phyloP scores from a whole-genome alignment of 2,329 filamentous ascomycete species.

The Sphaerulina vaccinii region DNA sequence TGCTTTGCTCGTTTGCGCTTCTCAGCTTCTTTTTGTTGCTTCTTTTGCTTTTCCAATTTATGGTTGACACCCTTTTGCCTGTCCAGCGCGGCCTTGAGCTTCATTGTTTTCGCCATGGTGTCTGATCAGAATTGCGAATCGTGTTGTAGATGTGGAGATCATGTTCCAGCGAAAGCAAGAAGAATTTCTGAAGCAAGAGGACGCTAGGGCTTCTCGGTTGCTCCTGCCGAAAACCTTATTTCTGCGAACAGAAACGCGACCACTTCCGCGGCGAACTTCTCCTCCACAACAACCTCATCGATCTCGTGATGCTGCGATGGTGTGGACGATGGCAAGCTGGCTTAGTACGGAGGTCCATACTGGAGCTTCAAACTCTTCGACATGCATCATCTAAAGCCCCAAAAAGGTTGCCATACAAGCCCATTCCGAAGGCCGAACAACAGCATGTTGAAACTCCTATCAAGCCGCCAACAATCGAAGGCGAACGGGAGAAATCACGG shows the following conservation, averaged over 20 bases:
- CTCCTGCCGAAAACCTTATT: not conserved
- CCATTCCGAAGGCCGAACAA: not conserved
- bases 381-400: not conserved
- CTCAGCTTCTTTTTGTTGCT: constrained; percentile 55
- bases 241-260: not conserved
- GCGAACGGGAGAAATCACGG: not conserved
- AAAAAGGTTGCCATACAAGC: not conserved
- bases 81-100: constrained; percentile 59
- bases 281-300: too few relatives aligned
- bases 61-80: constrained; percentile 64
- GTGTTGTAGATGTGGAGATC: not conserved
- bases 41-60: constrained; percentile 63
- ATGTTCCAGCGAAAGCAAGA: constrained; percentile 8
- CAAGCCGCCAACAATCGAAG: not conserved
- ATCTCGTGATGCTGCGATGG: too few relatives aligned
- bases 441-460: not conserved
- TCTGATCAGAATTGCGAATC: not conserved
- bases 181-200: constrained; percentile 6
- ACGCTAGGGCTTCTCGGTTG: not conserved
- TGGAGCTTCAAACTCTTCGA: not conserved
- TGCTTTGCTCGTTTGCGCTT: constrained; percentile 45
- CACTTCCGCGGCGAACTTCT: too few relatives aligned
- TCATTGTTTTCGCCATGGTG: constrained; percentile 53
- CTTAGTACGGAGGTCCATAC: too few relatives aligned
- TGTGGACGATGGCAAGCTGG: too few relatives aligned